phyloP scores from a whole-genome alignment of 805 yeast genomes.

The Tetrapisispora iriomotensis region DNA sequence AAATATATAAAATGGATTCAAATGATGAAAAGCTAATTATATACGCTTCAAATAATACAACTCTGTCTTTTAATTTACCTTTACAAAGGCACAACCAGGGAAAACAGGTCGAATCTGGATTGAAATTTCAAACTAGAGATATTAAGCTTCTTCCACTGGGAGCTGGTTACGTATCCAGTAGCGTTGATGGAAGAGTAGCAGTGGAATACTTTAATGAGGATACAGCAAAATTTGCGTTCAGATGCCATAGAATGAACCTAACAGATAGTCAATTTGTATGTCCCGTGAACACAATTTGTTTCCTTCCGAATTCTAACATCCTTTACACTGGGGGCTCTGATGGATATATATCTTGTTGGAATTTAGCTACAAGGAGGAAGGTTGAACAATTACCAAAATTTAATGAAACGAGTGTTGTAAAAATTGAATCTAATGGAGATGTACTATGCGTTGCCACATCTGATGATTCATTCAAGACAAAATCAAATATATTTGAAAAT shows the following conservation, averaged over 20 bases:
- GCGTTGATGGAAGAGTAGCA: slow-evolving; percentile 77
- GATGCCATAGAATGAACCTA: slow-evolving; percentile 56
- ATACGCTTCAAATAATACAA: slow-evolving; percentile 42
- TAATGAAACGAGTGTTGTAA: slow-evolving; percentile 35
- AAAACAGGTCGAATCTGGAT: slow-evolving; percentile 42
- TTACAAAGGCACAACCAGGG: slow-evolving; percentile 4
- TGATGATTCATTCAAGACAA: slow-evolving; percentile 40
- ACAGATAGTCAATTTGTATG: slow-evolving; percentile 49
- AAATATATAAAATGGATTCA: slow-evolving; percentile 50
- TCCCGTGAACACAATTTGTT: slow-evolving; percentile 65
- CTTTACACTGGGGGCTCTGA: slow-evolving; percentile 88
- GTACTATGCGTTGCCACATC: slow-evolving; percentile 38
- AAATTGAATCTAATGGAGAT: slow-evolving; percentile 25
- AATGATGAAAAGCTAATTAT: slow-evolving; percentile 38
- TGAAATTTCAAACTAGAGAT: slow-evolving; percentile 54
- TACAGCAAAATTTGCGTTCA: slow-evolving; percentile 57
- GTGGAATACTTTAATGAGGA: slow-evolving; percentile 54
- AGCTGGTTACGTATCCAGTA: slow-evolving; percentile 54
- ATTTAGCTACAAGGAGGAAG: slow-evolving; percentile 69
- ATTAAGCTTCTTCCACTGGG: slow-evolving; percentile 44
- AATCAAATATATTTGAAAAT: slow-evolving; percentile 17
- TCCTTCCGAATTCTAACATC: slow-evolving; percentile 70
- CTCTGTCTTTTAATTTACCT: slow-evolving; percentile 25
- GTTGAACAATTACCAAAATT: slow-evolving; percentile 57
- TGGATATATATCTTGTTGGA: slow-evolving; percentile 86